A percentile compares a stretch with the other conserved stretches of the same genome.
phyloP scores from a whole-genome alignment of 129 eudicot species.

The Flaveria brownii region DNA sequence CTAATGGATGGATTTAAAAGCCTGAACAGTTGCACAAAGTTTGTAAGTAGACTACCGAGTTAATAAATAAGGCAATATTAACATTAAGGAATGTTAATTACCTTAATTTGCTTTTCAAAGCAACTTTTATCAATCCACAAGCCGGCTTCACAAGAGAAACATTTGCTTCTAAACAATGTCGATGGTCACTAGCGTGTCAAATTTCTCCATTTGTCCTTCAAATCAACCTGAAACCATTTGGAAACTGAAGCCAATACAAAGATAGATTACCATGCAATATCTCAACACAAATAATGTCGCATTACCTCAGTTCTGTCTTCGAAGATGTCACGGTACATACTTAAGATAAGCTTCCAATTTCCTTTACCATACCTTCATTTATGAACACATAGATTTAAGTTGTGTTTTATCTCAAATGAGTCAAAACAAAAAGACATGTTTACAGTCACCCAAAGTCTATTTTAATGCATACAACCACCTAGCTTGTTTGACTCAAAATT shows the following conservation, averaged over 20 bases:
- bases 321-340: constrained; percentile 48
- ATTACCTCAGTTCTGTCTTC: constrained; percentile 76
- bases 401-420: not conserved
- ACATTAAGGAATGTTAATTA: constrained; percentile 23
- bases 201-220: constrained; percentile 87
- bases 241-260: constrained; percentile 13
- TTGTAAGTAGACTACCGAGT: not conserved
- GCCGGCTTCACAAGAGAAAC: not conserved
- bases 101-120: constrained; percentile 17
- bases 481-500: not conserved
- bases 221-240: constrained; percentile 51
- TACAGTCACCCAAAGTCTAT: not conserved
- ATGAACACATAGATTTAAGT: too few species aligned
- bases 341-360: constrained; percentile 71
- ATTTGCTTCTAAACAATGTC: not conserved
- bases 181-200: constrained; percentile 34
- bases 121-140: constrained; percentile 6
- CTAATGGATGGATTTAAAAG: not conserved
- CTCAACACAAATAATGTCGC: not conserved
- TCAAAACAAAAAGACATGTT: not conserved
- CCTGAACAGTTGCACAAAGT: not conserved
- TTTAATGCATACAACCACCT: not conserved
- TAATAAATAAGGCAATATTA: not conserved
- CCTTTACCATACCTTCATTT: constrained; percentile 59
- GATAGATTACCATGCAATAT: not conserved